Conservation (phyloP, 1,284 basidiomycete genomes). For the Vanrija sp. region DNA sequence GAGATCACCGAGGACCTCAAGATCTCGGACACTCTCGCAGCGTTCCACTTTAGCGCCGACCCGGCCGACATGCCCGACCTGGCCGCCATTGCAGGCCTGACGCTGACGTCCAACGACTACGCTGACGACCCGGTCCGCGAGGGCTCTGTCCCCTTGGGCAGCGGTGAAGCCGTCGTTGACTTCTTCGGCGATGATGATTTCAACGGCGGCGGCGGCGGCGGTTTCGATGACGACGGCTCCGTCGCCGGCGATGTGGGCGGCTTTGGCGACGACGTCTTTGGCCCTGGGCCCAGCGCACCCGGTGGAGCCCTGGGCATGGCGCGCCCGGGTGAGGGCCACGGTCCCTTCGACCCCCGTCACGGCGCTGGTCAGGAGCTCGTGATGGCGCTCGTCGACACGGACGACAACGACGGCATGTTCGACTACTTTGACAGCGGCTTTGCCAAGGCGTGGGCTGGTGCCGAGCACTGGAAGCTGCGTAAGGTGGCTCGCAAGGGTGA, state of each 20-base stretch:
- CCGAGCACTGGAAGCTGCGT: slow-evolving; percentile 94
- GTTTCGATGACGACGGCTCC: slow-evolving; percentile 48
- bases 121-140: slow-evolving; percentile 15
- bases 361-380: slow-evolving; percentile 71
- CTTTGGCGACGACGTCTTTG: slow-evolving; percentile 49
- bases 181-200: slow-evolving; percentile 63
- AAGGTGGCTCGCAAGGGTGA: slow-evolving; percentile 69
- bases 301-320: slow-evolving; percentile 50
- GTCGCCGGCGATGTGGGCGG: slow-evolving; percentile 49
- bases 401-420: slow-evolving; percentile 59
- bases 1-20: slow-evolving; percentile 60
- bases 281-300: slow-evolving; percentile 15
- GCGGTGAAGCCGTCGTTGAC: slow-evolving; percentile 40
- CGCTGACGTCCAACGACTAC: slow-evolving; percentile 25
- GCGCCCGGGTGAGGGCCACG: slow-evolving; percentile 48
- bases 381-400: slow-evolving; percentile 73
- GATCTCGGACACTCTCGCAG: slow-evolving; percentile 73
- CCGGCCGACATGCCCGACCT: slow-evolving; percentile 51
- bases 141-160: background rate
- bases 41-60: slow-evolving; percentile 74
- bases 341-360: slow-evolving; percentile 73
- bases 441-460: slow-evolving; percentile 95
- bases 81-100: slow-evolving; percentile 38
- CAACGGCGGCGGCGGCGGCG: slow-evolving; percentile 59
- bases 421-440: slow-evolving; percentile 91